phyloP scores from a whole-genome alignment of 441 rosid species.

The Pelargonium cotyledonis region DNA sequence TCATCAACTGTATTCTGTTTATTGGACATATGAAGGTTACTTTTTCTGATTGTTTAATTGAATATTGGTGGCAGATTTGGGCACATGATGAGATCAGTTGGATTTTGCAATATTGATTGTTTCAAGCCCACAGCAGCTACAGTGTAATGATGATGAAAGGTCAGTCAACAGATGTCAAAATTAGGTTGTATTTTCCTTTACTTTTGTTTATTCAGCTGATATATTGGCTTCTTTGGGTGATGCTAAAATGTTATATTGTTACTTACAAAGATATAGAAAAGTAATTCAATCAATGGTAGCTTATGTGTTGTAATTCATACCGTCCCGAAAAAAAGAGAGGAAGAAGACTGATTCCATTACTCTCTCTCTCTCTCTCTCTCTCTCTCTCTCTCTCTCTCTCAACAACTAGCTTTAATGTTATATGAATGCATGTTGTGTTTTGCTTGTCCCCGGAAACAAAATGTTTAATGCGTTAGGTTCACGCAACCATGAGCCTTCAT shows the following conservation, averaged over 20 bases:
- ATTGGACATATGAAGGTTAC: not conserved
- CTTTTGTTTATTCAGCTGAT: slow-evolving; percentile 19
- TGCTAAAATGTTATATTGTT: slow-evolving; percentile 17
- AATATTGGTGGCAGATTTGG: slow-evolving; percentile 54
- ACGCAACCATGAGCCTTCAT: too few species aligned
- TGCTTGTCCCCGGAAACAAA: too few species aligned
- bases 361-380: too few species aligned
- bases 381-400: too few species aligned
- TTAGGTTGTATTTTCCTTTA: slow-evolving; percentile 22
- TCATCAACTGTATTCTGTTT: not conserved
- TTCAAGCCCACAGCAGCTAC: slow-evolving; percentile 70
- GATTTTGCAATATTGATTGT: slow-evolving; percentile 85
- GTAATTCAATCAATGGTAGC: not conserved
- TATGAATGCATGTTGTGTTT: too few species aligned
- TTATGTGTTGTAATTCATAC: not conserved
- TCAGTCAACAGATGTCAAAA: slow-evolving; percentile 11
- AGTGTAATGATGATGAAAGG: slow-evolving; percentile 27
- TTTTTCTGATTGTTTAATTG: slow-evolving; percentile 15
- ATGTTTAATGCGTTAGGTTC: too few species aligned
- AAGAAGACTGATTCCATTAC: too few species aligned
- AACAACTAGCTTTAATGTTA: too few species aligned
- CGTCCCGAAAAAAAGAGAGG: not conserved
- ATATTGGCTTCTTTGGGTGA: slow-evolving; percentile 21
- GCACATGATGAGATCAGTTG: slow-evolving; percentile 73
- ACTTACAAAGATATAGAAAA: slow-evolving; percentile 1